Evolutionary conservation across 2,329 filamentous ascomycete genomes (phyloP).

Genomic region (Grosmannia clavigera): DNA sequence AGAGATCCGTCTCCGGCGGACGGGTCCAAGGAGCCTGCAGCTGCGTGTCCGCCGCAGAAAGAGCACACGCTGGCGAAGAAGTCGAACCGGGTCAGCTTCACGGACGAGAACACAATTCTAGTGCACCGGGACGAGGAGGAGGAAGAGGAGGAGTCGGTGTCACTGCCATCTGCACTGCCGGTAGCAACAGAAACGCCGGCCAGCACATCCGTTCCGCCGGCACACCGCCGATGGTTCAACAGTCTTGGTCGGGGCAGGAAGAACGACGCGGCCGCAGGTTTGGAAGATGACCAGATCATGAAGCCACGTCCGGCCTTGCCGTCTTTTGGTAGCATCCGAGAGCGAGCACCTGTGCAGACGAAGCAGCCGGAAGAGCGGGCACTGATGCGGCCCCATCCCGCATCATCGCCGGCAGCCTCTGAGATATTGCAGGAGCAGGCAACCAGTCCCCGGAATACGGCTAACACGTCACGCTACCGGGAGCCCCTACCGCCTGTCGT

Average conservation of each 20-base stretch:
- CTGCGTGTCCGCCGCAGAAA: neutral
- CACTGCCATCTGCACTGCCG: neutral
- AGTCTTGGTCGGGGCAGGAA: slow-evolving; percentile 36
- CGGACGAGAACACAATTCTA: slow-evolving; percentile 48
- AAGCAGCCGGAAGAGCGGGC: slow-evolving; percentile 43
- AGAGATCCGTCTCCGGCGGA: slow-evolving; percentile 38
- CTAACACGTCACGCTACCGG: slow-evolving; percentile 44
- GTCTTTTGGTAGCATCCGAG: slow-evolving; percentile 61
- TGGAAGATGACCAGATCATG: slow-evolving; percentile 54
- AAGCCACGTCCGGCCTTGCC: slow-evolving; percentile 62
- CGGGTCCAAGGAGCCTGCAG: slow-evolving; percentile 16
- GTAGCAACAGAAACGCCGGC: slow-evolving; percentile 2
- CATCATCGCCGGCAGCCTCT: slow-evolving; percentile 18
- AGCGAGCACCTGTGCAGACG: slow-evolving; percentile 23
- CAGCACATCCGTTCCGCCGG: neutral
- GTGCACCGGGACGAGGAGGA: slow-evolving; percentile 30
- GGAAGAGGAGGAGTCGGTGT: slow-evolving; percentile 7
- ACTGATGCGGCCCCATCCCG: slow-evolving; percentile 34
- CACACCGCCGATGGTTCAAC: slow-evolving; percentile 38
- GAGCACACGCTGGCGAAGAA: slow-evolving; percentile 32
- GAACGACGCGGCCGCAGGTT: slow-evolving; percentile 29
- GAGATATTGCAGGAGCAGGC: slow-evolving; percentile 38
- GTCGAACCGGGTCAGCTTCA: slow-evolving; percentile 65
- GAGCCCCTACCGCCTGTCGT: slow-evolving; percentile 61
- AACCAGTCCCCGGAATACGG: slow-evolving; percentile 28